These are phyloP conservation scores for Podospora pseudoanserina DNA, from an alignment of 495 filamentous ascomycete genomes.

Conservation along the genomic window DNA sequence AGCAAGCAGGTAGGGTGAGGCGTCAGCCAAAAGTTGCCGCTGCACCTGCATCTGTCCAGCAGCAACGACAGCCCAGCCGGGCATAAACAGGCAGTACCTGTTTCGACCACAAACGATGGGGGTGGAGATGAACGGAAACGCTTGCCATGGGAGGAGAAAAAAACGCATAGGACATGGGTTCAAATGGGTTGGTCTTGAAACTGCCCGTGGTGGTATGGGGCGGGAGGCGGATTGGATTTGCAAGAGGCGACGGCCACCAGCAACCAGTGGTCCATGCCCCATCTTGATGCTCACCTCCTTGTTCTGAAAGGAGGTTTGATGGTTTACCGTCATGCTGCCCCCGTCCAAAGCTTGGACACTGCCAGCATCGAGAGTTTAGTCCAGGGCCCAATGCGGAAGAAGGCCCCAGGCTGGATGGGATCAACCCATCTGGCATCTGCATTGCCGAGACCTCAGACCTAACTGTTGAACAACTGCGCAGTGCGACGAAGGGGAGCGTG, in stretches of 20 bases:
- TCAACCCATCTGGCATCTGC: constrained; percentile 24
- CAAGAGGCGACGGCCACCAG: constrained; percentile 14
- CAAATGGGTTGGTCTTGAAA: constrained; percentile 25
- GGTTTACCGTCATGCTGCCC: constrained; percentile 1
- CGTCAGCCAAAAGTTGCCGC: constrained; percentile 3
- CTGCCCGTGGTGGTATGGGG: constrained; percentile 13
- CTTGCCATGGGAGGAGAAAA: constrained; percentile 4
- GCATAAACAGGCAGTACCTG: constrained; percentile 13
- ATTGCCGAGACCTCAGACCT: constrained; percentile 22
- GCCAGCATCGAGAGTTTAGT: constrained; percentile 22
- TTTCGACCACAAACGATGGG: constrained; percentile 12
- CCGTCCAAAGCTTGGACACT: constrained; percentile 8
- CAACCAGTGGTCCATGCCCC: constrained; percentile 23
- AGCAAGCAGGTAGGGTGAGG: background rate
- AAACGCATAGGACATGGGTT: constrained; percentile 17
- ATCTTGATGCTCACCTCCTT: constrained; percentile 17
- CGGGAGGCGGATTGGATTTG: constrained; percentile 19
- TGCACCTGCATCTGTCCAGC: constrained; percentile 1
- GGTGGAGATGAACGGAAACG: constrained; percentile 15
- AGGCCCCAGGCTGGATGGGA: constrained; percentile 21
- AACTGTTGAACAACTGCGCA: constrained; percentile 16
- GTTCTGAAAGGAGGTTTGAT: constrained; percentile 17
- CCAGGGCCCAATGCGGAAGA: constrained; percentile 20
- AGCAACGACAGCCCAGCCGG: constrained; percentile 3
- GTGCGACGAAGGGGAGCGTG: constrained; percentile 19